Evolutionary conservation across 768 basidiomycete species (phyloP), one percentile per base, ranked within the genome.

Genomic region (Leccinum truebloodii): DNA sequence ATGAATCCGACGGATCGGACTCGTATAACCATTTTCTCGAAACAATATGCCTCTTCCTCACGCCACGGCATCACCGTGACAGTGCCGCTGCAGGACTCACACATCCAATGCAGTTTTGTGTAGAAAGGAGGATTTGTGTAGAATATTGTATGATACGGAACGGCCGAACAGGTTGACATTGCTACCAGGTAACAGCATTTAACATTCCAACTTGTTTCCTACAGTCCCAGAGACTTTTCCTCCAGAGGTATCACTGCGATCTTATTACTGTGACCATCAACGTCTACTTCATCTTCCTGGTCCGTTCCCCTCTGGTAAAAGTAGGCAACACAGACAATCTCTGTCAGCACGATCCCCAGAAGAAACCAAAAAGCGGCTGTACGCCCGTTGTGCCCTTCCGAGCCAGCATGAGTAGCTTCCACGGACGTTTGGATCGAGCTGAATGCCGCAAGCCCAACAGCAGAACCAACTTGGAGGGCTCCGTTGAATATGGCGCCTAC

Each of bases 401-500:
- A 55, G 2, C 76, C 76, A 6, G 74, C 76, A 59, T 73, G 65
- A 16, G 53, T 62, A 50, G 59, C 59, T 65, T 81, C 74, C 30
- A 84, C 72, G 44, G 79, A 79, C 3, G 77, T 75, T 71, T 82
- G 71, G 63, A 85, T 83, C 18, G 81, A 79, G 34, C 69, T 78
- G 26, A 83, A 76, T 26, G 77, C 76, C 14, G 85, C 80, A 34
- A 81, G 71, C 20, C 81, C 83, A 22, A 82, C 72, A 6, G 85
- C 84, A 10, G 77, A 77, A 35, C 83, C 83, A 59, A 83, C 72
- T 67, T 86, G 82, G 1, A 84, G 76, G 12, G 81, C 80, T 24
- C 78, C 77, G 59, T 82, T 83, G 74, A 83, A 83, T 44, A 86
- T 79, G 16, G 84, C 85, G 20, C 82, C 82, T 16, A 84, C 77